These are phyloP conservation scores for Alternaria sp. DNA, from an alignment of 2,329 filamentous ascomycete genomes.

Conservation along the genomic window DNA sequence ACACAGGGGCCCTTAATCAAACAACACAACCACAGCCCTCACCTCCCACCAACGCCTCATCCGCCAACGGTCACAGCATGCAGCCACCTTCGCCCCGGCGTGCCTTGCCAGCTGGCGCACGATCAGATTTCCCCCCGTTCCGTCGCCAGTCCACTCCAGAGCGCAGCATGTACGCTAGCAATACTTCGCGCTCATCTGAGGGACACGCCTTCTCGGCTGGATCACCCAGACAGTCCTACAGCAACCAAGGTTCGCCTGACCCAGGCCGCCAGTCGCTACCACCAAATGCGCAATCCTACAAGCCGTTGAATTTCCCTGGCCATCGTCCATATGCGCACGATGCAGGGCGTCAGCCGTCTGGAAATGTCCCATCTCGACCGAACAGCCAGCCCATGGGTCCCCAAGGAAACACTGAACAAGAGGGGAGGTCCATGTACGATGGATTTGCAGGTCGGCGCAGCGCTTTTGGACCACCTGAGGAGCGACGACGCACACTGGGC, in stretches of 20 bases:
- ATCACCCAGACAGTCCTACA: slow-evolving; percentile 46
- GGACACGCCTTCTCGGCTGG: slow-evolving; percentile 36
- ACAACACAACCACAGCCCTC: slow-evolving; percentile 58
- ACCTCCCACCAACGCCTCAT: slow-evolving; percentile 51
- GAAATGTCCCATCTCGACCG: slow-evolving; percentile 48
- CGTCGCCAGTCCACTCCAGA: slow-evolving; percentile 51
- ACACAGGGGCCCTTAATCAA: slow-evolving; percentile 52
- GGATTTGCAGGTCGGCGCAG: slow-evolving; percentile 35
- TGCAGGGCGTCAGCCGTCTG: slow-evolving; percentile 31
- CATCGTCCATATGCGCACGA: slow-evolving; percentile 47
- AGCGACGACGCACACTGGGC: slow-evolving; percentile 46
- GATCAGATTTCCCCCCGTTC: slow-evolving; percentile 48
- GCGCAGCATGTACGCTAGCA: slow-evolving; percentile 39
- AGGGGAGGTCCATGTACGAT: slow-evolving; percentile 35
- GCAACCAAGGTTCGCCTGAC: slow-evolving; percentile 47
- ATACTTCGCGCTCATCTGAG: slow-evolving; percentile 38
- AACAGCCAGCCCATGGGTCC: slow-evolving; percentile 51
- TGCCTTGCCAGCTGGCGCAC: slow-evolving; percentile 37
- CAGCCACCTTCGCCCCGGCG: slow-evolving; percentile 58
- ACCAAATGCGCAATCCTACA: slow-evolving; percentile 45
- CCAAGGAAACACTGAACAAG: slow-evolving; percentile 34
- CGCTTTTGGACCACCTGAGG: slow-evolving; percentile 41
- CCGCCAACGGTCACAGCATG: slow-evolving; percentile 53
- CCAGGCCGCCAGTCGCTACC: slow-evolving; percentile 43
- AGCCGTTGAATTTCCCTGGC: slow-evolving; percentile 39